Evolutionary conservation across 225 moss, liverwort and hornwort genomes (phyloP).

Genomic region (Lunularia cruciata): DNA sequence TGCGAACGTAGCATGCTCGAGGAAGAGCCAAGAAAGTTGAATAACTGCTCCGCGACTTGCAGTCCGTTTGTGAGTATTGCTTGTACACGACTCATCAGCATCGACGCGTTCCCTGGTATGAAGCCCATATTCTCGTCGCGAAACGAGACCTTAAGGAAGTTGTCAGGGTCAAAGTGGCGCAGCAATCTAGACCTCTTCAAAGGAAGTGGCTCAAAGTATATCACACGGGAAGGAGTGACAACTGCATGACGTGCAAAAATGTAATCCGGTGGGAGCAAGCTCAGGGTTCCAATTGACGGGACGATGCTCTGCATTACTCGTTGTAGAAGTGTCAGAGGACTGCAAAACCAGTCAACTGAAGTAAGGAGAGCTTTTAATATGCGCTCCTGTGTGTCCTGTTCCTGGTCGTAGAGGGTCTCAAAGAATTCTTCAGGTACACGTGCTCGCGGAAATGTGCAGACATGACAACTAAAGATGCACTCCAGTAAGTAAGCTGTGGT

Average conservation of each 20-base stretch:
- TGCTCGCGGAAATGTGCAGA: neutral
- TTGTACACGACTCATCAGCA: slow-evolving; percentile 20
- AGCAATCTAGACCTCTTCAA: slow-evolving; percentile 30
- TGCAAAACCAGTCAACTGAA: slow-evolving; percentile 22
- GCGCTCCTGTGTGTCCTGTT: neutral
- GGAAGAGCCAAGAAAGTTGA: slow-evolving; percentile 28
- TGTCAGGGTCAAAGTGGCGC: slow-evolving; percentile 22
- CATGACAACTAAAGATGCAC: slow-evolving; percentile 29
- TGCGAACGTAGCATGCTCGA: slow-evolving; percentile 22
- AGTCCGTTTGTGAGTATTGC: slow-evolving; percentile 10
- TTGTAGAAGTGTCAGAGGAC: slow-evolving; percentile 19
- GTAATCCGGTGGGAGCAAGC: neutral
- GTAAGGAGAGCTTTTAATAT: slow-evolving; percentile 6
- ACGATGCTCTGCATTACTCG: neutral
- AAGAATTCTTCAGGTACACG: neutral
- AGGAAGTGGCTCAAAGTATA: slow-evolving; percentile 22
- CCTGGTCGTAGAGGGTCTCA: neutral
- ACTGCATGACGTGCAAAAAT: slow-evolving; percentile 18
- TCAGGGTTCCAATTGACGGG: neutral
- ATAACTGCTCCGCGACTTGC: slow-evolving; percentile 14
- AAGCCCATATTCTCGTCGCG: slow-evolving; percentile 28
- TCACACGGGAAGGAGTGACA: slow-evolving; percentile 28
- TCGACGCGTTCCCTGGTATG: slow-evolving; percentile 14
- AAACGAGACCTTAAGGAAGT: slow-evolving; percentile 32
- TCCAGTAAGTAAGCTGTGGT: slow-evolving; percentile 23